Conservation (phyloP, 2,329 filamentous ascomycete species). For the Alternaria sp. region DNA sequence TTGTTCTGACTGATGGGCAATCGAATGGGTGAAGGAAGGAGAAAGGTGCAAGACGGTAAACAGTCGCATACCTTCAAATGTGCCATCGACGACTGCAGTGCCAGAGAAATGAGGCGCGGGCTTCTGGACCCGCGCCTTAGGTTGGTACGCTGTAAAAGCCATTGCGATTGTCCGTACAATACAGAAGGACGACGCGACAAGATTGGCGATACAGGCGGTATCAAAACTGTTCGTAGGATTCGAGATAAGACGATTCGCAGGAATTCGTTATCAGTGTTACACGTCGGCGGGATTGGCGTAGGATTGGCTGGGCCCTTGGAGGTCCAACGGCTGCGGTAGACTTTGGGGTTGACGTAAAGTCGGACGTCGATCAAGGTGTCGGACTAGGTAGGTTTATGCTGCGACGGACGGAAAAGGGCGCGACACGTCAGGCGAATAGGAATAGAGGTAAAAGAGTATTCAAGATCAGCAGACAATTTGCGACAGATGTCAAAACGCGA, state of each 20-base stretch:
- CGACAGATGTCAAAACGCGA: conserved; percentile 33
- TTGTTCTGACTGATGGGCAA: conserved; percentile 1
- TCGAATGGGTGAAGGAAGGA: neutral
- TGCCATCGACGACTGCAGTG: conserved; percentile 49
- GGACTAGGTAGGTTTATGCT: neutral
- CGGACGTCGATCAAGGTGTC: conserved; percentile 1
- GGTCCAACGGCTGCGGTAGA: neutral
- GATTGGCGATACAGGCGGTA: neutral
- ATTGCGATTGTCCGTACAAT: conserved; percentile 21
- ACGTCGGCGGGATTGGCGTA: conserved; percentile 3
- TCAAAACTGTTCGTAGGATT: neutral
- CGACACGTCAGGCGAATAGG: conserved; percentile 9
- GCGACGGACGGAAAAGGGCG: neutral
- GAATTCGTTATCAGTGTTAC: neutral
- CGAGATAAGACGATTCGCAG: neutral
- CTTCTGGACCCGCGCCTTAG: conserved; percentile 50
- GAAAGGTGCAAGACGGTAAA: neutral
- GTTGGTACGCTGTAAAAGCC: conserved; percentile 43
- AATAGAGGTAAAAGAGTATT: conserved; percentile 11
- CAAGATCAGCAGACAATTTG: conserved; percentile 40
- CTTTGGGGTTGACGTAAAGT: neutral
- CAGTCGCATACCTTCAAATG: conserved; percentile 46
- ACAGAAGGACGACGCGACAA: conserved; percentile 16
- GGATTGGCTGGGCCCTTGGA: neutral
- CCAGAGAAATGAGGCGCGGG: conserved; percentile 48